Conservation (phyloP, 768 basidiomycete species). For the Mycena amicta region DNA sequence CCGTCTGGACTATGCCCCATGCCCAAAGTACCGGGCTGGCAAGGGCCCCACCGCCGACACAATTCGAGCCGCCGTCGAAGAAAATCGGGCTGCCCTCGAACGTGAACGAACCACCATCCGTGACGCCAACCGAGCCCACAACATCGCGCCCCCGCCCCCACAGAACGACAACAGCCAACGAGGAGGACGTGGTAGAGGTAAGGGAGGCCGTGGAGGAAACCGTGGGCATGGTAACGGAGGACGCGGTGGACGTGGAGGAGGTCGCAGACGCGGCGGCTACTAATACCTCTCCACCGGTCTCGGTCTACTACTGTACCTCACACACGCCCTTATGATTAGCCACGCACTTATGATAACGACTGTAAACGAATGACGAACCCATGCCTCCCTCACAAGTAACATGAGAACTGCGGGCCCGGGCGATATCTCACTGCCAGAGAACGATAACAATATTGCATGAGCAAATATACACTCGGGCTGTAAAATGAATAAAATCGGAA, state of each 20-base stretch:
- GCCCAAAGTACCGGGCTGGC: not conserved
- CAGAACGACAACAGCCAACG: not conserved
- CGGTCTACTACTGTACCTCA: too few species aligned
- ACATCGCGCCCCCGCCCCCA: not conserved
- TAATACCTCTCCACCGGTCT: too few species aligned
- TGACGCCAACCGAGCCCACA: not conserved
- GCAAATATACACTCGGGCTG: too few species aligned
- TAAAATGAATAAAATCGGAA: too few species aligned
- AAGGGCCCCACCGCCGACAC: conserved; percentile 7
- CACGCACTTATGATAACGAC: not conserved
- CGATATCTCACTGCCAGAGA: too few species aligned
- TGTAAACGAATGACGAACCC: not conserved
- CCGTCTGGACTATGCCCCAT: conserved; percentile 2
- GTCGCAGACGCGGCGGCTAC: too few species aligned
- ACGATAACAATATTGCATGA: too few species aligned
- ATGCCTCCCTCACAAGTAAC: not conserved
- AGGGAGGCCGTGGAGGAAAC: not conserved
- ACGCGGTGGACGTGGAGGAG: not conserved
- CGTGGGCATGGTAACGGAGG: not conserved
- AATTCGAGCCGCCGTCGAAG: not conserved
- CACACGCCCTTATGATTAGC: too few species aligned
- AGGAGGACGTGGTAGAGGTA: not conserved
- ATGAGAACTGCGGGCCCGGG: not conserved
- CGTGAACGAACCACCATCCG: not conserved
- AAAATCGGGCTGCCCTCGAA: not conserved